These are phyloP conservation scores for Phytophthora vignae DNA, from an alignment of 352 stramenopile genomes.

Conservation along the genomic window DNA sequence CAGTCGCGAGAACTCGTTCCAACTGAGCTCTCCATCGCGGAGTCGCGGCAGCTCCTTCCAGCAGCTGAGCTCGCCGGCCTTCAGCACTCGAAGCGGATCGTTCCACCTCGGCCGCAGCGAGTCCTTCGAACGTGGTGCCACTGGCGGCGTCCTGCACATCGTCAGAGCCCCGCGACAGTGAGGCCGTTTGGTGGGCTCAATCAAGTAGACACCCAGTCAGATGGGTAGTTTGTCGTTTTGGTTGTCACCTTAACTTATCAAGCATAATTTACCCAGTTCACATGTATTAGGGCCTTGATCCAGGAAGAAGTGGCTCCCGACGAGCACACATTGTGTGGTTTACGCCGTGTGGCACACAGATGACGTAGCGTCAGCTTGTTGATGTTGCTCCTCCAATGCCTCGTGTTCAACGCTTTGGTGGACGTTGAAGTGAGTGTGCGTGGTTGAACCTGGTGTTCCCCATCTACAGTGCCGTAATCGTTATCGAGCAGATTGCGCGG, in stretches of 20 bases:
- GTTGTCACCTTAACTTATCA: conserved; percentile 21
- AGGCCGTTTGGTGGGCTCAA: not conserved
- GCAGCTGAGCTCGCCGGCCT: conserved; percentile 16
- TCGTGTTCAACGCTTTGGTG: not conserved
- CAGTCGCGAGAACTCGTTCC: conserved; percentile 36
- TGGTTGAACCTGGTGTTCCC: too few relatives aligned
- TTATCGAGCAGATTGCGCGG: too few relatives aligned
- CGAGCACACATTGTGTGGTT: too few relatives aligned
- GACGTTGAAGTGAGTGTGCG: too few relatives aligned
- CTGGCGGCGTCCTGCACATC: conserved; percentile 28
- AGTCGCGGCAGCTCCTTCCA: conserved; percentile 30
- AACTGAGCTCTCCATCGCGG: conserved; percentile 21
- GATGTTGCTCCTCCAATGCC: too few relatives aligned
- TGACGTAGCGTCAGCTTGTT: too few relatives aligned
- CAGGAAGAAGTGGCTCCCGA: too few relatives aligned
- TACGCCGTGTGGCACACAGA: too few relatives aligned
- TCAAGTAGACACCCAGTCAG: too few relatives aligned
- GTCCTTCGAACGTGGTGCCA: conserved; percentile 18
- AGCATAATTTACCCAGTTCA: conserved; percentile 11
- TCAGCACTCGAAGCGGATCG: conserved; percentile 19
- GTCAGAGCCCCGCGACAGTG: conserved; percentile 24
- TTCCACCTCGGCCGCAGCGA: conserved; percentile 13
- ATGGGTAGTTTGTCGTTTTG: conserved; percentile 5
- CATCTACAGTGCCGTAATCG: too few relatives aligned
- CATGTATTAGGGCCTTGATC: too few relatives aligned